Evolutionary conservation across 768 basidiomycete genomes (phyloP).

Genomic region (Pulveroboletus sp.): DNA sequence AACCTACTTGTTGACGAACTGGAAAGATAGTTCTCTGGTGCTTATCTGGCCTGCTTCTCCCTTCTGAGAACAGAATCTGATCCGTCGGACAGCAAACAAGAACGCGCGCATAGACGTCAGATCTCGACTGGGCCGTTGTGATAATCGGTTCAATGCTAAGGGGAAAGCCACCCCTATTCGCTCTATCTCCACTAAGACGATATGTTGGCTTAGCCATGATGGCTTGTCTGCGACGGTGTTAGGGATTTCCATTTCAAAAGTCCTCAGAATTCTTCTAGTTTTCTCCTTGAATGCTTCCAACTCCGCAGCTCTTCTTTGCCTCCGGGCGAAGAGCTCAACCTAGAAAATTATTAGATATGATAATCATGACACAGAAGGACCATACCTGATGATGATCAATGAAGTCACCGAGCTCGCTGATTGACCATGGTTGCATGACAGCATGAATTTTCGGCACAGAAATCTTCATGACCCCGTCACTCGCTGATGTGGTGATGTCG

Average conservation of each 20-base stretch:
- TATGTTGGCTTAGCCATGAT: slow-evolving; percentile 54
- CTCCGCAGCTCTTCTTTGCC: slow-evolving; percentile 72
- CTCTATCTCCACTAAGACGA: slow-evolving; percentile 49
- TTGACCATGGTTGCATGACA: slow-evolving; percentile 90
- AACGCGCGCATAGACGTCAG: slow-evolving; percentile 65
- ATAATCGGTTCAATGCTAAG: slow-evolving; percentile 54
- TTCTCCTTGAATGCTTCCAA: slow-evolving; percentile 82
- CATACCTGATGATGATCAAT: slow-evolving; percentile 77
- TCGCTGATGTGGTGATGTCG: slow-evolving; percentile 53
- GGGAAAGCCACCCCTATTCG: slow-evolving; percentile 92
- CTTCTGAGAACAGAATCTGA: slow-evolving; percentile 67
- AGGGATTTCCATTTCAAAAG: slow-evolving; percentile 62
- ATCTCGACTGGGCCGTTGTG: slow-evolving; percentile 36
- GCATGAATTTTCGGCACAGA: slow-evolving; percentile 77
- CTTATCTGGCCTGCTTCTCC: slow-evolving; percentile 75
- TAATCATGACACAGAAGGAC: neutral
- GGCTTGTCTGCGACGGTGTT: slow-evolving; percentile 20
- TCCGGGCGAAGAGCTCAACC: slow-evolving; percentile 69
- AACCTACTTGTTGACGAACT: slow-evolving; percentile 74
- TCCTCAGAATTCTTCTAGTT: slow-evolving; percentile 64
- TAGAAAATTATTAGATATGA: slow-evolving; percentile 30
- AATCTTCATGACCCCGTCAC: slow-evolving; percentile 42
- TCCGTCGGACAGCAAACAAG: slow-evolving; percentile 73
- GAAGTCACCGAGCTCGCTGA: slow-evolving; percentile 87
- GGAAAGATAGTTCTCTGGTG: slow-evolving; percentile 73